Evolutionary conservation across 2,329 filamentous ascomycete genomes (phyloP).

Genomic region (Pestalotiopsis sp.): DNA sequence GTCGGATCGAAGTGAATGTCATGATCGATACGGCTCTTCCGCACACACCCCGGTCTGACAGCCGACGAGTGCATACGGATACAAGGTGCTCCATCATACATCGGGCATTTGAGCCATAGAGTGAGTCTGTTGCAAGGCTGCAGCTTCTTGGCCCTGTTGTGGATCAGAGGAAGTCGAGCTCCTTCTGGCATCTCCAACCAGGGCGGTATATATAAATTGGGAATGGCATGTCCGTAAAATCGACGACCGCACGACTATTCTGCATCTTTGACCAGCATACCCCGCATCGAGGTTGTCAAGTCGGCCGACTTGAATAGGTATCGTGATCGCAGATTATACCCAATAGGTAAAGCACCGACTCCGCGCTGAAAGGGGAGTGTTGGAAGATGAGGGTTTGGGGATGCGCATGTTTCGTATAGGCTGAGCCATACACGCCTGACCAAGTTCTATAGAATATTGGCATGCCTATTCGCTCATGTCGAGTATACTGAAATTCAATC

Average conservation of each 20-base stretch:
- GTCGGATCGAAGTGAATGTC: background rate
- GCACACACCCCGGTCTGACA: background rate
- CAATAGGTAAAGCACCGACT: no score
- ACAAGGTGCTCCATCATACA: background rate
- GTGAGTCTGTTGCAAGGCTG: background rate
- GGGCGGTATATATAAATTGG: background rate
- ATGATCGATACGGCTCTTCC: background rate
- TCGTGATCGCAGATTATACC: no score
- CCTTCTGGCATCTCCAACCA: background rate
- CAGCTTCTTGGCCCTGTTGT: background rate
- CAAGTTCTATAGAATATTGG: no score
- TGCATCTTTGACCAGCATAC: background rate
- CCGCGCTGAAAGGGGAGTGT: no score
- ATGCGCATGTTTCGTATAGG: no score
- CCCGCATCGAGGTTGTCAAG: background rate
- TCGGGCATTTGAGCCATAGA: background rate
- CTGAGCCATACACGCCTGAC: no score
- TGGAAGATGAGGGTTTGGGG: no score
- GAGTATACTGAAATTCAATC: no score
- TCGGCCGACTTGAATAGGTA: no score
- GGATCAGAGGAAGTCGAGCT: background rate
- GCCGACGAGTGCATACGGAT: background rate
- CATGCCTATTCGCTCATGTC: no score
- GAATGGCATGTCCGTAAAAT: background rate
- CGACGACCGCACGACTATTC: background rate